These are phyloP conservation scores for Leptographium flavum DNA, from an alignment of 2,329 filamentous ascomycete genomes.

Conservation along the genomic window DNA sequence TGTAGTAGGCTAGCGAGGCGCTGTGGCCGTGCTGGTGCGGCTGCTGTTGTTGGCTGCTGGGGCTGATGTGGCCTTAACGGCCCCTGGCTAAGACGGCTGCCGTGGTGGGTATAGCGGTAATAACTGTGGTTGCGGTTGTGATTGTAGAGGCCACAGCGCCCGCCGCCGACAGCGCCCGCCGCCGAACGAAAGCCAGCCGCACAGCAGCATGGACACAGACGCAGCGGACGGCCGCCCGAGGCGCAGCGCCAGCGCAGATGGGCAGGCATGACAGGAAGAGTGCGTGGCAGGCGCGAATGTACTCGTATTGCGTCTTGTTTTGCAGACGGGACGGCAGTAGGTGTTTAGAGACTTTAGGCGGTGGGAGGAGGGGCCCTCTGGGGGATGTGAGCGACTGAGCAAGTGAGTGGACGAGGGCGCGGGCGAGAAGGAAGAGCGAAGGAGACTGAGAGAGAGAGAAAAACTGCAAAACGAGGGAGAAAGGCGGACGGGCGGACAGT, in stretches of 20 bases:
- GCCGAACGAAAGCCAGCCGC: neutral
- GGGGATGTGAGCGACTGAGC: too few species aligned
- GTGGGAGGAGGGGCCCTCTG: too few species aligned
- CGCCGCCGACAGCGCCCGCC: neutral
- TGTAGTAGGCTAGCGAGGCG: too few species aligned
- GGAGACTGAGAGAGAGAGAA: neutral
- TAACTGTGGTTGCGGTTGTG: neutral
- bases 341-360: too few species aligned
- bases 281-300: too few species aligned
- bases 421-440: neutral
- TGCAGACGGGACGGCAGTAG: too few species aligned
- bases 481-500: too few species aligned
- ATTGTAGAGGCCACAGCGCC: slow-evolving; percentile 1
- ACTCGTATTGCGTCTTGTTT: too few species aligned
- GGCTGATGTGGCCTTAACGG: slow-evolving; percentile 20
- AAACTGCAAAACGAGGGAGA: too few species aligned
- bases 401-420: too few species aligned
- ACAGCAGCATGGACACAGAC: slow-evolving; percentile 1
- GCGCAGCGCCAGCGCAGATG: slow-evolving; percentile 6
- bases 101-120: neutral
- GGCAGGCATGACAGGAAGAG: neutral
- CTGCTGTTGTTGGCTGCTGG: slow-evolving; percentile 7
- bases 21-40: too few species aligned
- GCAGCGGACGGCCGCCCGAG: slow-evolving; percentile 3
- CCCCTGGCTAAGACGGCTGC: slow-evolving; percentile 9